Evolutionary conservation across 2,329 filamentous ascomycete species (phyloP), one percentile per base, ranked within the genome.

Genomic region (Phialophora verrucosa): DNA sequence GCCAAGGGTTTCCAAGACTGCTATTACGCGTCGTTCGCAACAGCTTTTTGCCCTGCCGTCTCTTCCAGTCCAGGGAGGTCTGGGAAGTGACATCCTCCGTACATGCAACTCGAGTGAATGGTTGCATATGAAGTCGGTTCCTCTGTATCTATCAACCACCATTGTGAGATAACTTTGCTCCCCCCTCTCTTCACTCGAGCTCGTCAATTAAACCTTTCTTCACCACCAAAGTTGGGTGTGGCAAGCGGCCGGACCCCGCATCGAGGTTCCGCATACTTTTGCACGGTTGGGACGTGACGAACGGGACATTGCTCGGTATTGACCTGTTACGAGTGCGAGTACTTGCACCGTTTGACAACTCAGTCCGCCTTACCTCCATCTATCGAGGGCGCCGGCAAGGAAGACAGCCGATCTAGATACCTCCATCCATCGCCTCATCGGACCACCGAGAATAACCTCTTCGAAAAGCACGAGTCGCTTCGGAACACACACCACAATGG

Each of bases 1-100:
- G 61, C 61, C 61, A 63, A 63, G 61, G 8, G 35, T 20, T 58
- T 27, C 51, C 61, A 58, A 63, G 54, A 63, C 61, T 51, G 44
- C 29, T 20, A 63, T 63, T 57, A 63, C 61, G 61, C 54, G 61
- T n/a, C 44, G 20, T 51, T 63, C 61, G 61, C 42, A 29, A 25
- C 31, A 29, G 49, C 38, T n/a, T 31, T 51, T 59, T 50, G 57
- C 32, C 29, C 49, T 59, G 38, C 57, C 57, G 42, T 44, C 29
- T 12, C 57, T 59, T 44, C 23, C 56, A 35, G 32, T 12, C 10
- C 32, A 35, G 8, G 31, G 31, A 31, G 32, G 32, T 35, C 10
- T 4, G 32, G 32, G 3, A 7, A 31, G 31, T 14, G 17, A 42
- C 14, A 12, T 12, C 4, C 38, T 4, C n/a, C n/a, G 35, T 42